Evolutionary conservation across 140 eudicot genomes (phyloP).

Genomic region (Erigeron philadelphicus): DNA sequence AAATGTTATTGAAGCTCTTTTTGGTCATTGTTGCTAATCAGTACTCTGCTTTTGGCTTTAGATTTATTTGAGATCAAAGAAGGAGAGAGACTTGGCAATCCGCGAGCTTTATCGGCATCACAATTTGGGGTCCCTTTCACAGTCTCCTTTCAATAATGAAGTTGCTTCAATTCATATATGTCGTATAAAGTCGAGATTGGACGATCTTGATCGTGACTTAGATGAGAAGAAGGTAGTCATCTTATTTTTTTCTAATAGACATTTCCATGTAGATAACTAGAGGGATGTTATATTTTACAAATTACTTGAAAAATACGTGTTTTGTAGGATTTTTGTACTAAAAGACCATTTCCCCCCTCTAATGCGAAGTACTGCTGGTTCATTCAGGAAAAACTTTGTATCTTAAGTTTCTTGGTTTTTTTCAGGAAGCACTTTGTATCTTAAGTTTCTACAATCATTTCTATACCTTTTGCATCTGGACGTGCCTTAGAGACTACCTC

Average conservation of each 20-base stretch:
- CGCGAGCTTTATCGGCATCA: conserved; percentile 45
- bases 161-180: conserved; percentile 43
- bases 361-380: neutral
- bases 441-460: neutral
- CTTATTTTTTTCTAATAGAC: conserved; percentile 14
- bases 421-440: neutral
- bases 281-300: neutral
- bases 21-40: conserved; percentile 13
- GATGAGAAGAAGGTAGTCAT: conserved; percentile 57
- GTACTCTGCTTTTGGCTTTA: conserved; percentile 28
- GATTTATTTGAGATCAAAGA: conserved; percentile 51
- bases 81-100: conserved; percentile 61
- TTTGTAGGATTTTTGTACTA: neutral
- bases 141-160: conserved; percentile 59
- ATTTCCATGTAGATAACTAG: neutral
- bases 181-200: conserved; percentile 48
- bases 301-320: neutral
- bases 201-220: conserved; percentile 50
- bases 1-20: neutral
- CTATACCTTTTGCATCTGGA: neutral
- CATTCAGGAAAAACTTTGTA: neutral
- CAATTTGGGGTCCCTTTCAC: conserved; percentile 63
- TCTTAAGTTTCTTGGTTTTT: neutral
- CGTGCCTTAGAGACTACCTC: neutral
- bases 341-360: conserved; percentile 6